Conservation (phyloP, 2,329 filamentous ascomycete genomes). For the Meredithiella fracta region DNA sequence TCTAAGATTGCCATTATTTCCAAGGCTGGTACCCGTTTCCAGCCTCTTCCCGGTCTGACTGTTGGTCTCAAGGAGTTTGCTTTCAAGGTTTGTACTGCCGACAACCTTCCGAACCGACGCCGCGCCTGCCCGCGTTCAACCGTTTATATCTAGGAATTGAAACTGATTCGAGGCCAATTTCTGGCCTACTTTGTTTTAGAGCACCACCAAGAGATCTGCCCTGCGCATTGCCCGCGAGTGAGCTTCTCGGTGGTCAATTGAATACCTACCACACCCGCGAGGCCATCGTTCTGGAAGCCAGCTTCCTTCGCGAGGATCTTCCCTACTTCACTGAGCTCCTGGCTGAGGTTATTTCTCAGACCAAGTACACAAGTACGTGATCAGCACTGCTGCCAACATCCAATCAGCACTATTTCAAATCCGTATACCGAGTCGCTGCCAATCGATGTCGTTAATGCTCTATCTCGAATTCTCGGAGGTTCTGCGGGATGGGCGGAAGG, state of each 20-base stretch:
- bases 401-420: neutral
- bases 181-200: slow-evolving; percentile 32
- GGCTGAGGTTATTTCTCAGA: slow-evolving; percentile 75
- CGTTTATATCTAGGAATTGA: slow-evolving; percentile 2
- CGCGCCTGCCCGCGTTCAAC: neutral
- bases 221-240: slow-evolving; percentile 86
- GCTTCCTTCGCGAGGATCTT: slow-evolving; percentile 87
- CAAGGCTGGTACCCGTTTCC: slow-evolving; percentile 87
- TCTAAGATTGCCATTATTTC: slow-evolving; percentile 82
- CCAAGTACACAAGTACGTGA: slow-evolving; percentile 61
- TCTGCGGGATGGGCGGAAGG: slow-evolving; percentile 10
- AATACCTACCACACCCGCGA: slow-evolving; percentile 79
- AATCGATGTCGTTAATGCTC: neutral
- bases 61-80: slow-evolving; percentile 88
- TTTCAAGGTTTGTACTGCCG: slow-evolving; percentile 56
- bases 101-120: slow-evolving; percentile 3
- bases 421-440: neutral
- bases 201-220: slow-evolving; percentile 73
- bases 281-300: slow-evolving; percentile 79
- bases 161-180: slow-evolving; percentile 30
- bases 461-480: slow-evolving; percentile 4
- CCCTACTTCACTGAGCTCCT: slow-evolving; percentile 96
- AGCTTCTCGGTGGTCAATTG: slow-evolving; percentile 87
- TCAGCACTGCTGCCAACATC: neutral
- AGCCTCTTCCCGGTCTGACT: slow-evolving; percentile 76